Evolutionary conservation across 257 asterid species (phyloP), one percentile per base, ranked within the genome.

Genomic region (Solanum megistacrolobum): DNA sequence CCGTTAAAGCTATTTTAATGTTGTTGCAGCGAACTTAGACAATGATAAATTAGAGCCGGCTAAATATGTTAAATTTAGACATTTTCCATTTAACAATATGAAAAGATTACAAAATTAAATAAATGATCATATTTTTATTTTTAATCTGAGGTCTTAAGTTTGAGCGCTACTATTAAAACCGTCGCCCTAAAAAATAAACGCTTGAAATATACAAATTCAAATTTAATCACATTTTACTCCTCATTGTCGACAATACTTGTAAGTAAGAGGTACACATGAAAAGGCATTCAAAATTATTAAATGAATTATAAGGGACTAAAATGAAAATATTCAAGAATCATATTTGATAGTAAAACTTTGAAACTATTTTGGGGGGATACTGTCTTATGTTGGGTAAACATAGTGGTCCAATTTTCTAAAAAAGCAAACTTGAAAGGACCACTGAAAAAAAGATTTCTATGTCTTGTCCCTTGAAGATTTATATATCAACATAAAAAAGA

Each of bases 341-440:
- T 25, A 78, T 13, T 39, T 78, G 36, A 32, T 78, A 31, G 46
- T 43, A 3, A 41, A 39, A n/a, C 16, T 62, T 62, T 62, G 12
- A 78, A 10, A 20, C 3, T 12, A 25, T 25, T 43, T 18, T 79
- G 27, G 29, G 81, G 16, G 43, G 82, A 11, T 35, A 29, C 20
- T 14, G 68, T 81, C 68, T 5, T 81, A 29, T 16, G 27, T 16
- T 41, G 65, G 68, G 41, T 29, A 46, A 46, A 81, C 62, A 52
- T 16, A n/a, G 69, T 29, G 69, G 85, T 81, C 68, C 69, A 81
- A 29, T 46, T 81, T 46, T n/a, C 41, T 29, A 9, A 29, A 48
- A 81, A 27, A 27, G 41, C 65, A 29, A 29, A 81, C 41, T 81
- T 16, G n/a, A 46, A 81, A 81, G 85, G 85, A 81, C 85, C n/a